Conservation (phyloP, 768 basidiomycete genomes). For the Ramaria sp. region DNA sequence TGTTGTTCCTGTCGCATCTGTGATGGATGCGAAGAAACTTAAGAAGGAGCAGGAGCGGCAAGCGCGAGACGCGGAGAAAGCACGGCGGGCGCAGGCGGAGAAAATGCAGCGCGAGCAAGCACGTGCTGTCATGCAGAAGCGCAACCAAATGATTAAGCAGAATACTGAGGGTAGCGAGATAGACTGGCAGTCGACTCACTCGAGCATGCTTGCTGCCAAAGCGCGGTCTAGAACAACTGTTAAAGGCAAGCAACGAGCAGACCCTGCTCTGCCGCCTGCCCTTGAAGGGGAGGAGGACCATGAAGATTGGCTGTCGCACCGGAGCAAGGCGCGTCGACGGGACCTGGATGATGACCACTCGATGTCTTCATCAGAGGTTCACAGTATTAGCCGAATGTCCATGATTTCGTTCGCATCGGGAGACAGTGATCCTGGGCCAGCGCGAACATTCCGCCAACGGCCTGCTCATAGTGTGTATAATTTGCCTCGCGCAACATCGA, state of each 20-base stretch:
- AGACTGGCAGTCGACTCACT: conserved; percentile 48
- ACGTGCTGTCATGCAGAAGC: conserved; percentile 86
- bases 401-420: conserved; percentile 74
- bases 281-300: conserved; percentile 41
- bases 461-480: conserved; percentile 40
- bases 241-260: conserved; percentile 32
- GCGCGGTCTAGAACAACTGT: conserved; percentile 22
- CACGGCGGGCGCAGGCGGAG: conserved; percentile 65
- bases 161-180: conserved; percentile 38
- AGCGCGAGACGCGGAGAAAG: conserved; percentile 73
- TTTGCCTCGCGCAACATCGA: conserved; percentile 66
- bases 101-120: conserved; percentile 78
- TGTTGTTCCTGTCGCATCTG: conserved; percentile 18
- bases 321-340: conserved; percentile 68
- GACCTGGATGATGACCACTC: conserved; percentile 89
- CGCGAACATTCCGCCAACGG: conserved; percentile 44
- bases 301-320: conserved; percentile 31
- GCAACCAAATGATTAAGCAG: conserved; percentile 61
- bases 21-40: conserved; percentile 53
- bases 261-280: conserved; percentile 3
- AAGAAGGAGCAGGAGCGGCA: conserved; percentile 77
- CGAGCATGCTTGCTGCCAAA: conserved; percentile 3
- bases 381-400: conserved; percentile 63
- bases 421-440: conserved; percentile 78
- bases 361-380: conserved; percentile 81